A percentile compares a stretch with the other conserved stretches of the same genome.
Conservation (phyloP, 1,139 yeast species). For the Suhomyces atakaporum region DNA sequence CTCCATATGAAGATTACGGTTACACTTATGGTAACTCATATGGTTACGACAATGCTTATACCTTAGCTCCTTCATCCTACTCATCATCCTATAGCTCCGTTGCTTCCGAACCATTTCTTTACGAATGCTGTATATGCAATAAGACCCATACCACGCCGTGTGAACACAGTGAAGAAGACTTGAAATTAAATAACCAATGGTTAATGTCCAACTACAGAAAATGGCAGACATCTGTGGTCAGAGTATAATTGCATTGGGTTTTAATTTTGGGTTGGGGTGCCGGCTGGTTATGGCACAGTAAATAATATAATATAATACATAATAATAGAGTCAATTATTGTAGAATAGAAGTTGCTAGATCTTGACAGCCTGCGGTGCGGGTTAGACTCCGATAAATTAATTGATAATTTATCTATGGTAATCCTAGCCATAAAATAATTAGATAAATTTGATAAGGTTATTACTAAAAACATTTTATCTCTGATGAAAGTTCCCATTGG, state of each 20-base stretch:
- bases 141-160: slow-evolving; percentile 18
- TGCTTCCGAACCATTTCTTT: slow-evolving; percentile 18
- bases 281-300: slow-evolving; percentile 10
- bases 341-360: no score
- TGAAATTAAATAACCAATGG: slow-evolving; percentile 20
- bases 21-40: slow-evolving; percentile 12
- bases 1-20: slow-evolving; percentile 11
- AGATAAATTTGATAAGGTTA: no score
- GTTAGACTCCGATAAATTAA: no score
- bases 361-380: no score
- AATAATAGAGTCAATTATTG: neutral
- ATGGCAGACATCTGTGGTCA: slow-evolving; percentile 18
- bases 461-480: no score
- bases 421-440: no score
- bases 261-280: slow-evolving; percentile 6
- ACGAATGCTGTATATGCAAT: slow-evolving; percentile 26
- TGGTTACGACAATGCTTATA: slow-evolving; percentile 10
- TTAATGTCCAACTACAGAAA: slow-evolving; percentile 25
- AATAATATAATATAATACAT: slow-evolving; percentile 2
- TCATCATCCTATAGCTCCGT: neutral
- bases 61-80: neutral
- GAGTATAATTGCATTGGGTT: slow-evolving; percentile 5
- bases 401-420: no score
- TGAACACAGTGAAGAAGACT: slow-evolving; percentile 17
- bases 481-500: no score